Evolutionary conservation across 495 filamentous ascomycete genomes (phyloP).

Genomic region (Halenospora varia): DNA sequence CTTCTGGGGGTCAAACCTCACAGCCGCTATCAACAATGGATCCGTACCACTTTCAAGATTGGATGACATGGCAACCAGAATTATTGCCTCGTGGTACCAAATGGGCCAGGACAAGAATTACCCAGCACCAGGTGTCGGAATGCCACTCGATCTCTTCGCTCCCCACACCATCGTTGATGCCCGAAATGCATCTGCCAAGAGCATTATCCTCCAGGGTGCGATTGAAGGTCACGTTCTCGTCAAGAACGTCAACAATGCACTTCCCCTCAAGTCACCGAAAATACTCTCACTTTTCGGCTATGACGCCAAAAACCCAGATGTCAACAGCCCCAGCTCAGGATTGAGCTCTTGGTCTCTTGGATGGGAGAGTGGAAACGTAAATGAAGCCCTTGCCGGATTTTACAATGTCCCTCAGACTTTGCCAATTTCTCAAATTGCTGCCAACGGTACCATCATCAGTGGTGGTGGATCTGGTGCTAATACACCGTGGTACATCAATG

Average conservation of each 20-base stretch:
- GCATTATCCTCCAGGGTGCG: slow-evolving; percentile 40
- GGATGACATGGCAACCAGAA: slow-evolving; percentile 75
- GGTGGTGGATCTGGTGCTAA: slow-evolving; percentile 31
- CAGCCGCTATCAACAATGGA: slow-evolving; percentile 42
- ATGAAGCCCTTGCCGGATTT: background rate
- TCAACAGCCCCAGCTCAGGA: background rate
- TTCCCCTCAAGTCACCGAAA: slow-evolving; percentile 50
- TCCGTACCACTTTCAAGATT: slow-evolving; percentile 28
- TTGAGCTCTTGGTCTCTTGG: background rate
- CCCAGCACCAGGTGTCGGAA: slow-evolving; percentile 38
- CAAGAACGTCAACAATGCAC: slow-evolving; percentile 52
- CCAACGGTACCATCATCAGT: slow-evolving; percentile 78
- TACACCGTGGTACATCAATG: background rate
- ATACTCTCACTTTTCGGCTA: slow-evolving; percentile 50
- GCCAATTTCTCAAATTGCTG: slow-evolving; percentile 57
- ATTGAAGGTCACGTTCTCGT: slow-evolving; percentile 57
- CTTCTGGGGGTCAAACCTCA: slow-evolving; percentile 30
- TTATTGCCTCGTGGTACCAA: slow-evolving; percentile 54
- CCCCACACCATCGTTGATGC: slow-evolving; percentile 51
- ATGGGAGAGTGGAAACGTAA: background rate
- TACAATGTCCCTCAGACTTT: background rate
- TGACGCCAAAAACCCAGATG: slow-evolving; percentile 28
- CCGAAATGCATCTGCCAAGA: slow-evolving; percentile 36
- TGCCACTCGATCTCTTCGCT: slow-evolving; percentile 45
- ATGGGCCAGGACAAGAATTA: slow-evolving; percentile 29